Conservation (phyloP, 2,329 filamentous ascomycete species). For the Fonsecaea pedrosoi region DNA sequence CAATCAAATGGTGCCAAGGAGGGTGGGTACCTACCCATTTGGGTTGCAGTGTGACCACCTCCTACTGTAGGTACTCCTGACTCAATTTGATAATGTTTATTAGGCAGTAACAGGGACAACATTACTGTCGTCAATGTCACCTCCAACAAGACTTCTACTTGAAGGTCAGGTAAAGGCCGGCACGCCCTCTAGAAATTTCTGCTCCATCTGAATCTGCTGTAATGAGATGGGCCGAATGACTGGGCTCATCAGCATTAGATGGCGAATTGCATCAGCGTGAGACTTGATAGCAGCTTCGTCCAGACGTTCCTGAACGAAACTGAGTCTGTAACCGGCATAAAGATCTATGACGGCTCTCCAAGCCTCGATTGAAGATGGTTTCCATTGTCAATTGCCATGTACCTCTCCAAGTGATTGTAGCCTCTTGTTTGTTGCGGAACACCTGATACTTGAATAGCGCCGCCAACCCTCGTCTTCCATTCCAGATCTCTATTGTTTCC, state of each 20-base stretch:
- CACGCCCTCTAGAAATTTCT: conserved; percentile 21
- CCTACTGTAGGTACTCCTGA: too few relatives aligned
- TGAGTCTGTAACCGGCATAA: conserved; percentile 7
- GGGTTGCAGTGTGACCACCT: too few relatives aligned
- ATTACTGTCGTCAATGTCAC: not conserved
- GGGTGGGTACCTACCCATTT: too few relatives aligned
- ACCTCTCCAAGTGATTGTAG: too few relatives aligned
- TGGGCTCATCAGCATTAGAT: conserved; percentile 41
- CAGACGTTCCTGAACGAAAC: conserved; percentile 13
- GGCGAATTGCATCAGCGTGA: conserved; percentile 44
- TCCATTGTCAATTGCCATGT: too few relatives aligned
- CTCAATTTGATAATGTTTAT: too few relatives aligned
- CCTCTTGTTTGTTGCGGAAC: too few relatives aligned
- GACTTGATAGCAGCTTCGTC: conserved; percentile 35
- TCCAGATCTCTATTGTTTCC: conserved; percentile 46
- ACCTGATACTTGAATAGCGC: conserved; percentile 13
- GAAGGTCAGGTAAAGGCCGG: conserved; percentile 12
- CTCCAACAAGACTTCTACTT: conserved; percentile 22
- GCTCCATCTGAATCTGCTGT: conserved; percentile 43
- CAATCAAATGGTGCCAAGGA: too few relatives aligned
- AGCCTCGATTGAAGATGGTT: too few relatives aligned
- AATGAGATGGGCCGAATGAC: conserved; percentile 47
- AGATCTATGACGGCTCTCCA: too few relatives aligned
- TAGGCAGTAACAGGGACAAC: too few relatives aligned
- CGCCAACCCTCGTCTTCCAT: conserved; percentile 43